Percentiles rank a stretch among this genome's conserved stretches.
Evolutionary conservation across 768 basidiomycete genomes (phyloP).

Genomic region (Pulveroboletus sp.): DNA sequence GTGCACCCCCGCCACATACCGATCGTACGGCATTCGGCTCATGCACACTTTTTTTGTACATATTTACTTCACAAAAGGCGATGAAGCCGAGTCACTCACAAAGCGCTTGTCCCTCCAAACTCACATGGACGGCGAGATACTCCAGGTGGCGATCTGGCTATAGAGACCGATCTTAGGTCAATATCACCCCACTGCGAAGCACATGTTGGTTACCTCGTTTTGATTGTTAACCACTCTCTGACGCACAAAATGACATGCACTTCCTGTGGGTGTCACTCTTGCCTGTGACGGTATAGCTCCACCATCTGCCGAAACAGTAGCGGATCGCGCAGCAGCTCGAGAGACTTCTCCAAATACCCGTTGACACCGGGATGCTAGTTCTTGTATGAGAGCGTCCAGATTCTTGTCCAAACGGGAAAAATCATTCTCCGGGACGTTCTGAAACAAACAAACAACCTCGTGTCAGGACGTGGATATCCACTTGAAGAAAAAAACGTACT

Average conservation of each 20-base stretch:
- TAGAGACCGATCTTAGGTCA: conserved; percentile 27
- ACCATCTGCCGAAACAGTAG: conserved; percentile 37
- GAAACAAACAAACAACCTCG: conserved; percentile 30
- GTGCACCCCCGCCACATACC: conserved; percentile 36
- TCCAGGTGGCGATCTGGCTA: conserved; percentile 47
- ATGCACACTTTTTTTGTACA: conserved; percentile 51
- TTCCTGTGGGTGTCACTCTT: conserved; percentile 30
- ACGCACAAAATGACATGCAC: conserved; percentile 40
- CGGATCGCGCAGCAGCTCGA: conserved; percentile 61
- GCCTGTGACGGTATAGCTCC: conserved; percentile 29
- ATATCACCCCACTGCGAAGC: conserved; percentile 21
- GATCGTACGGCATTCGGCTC: conserved; percentile 49
- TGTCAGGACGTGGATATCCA: conserved; percentile 24
- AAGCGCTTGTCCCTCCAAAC: conserved; percentile 38
- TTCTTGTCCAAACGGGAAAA: conserved; percentile 63
- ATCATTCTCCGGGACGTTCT: conserved; percentile 50
- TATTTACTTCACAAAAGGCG: conserved; percentile 30
- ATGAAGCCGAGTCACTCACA: conserved; percentile 40
- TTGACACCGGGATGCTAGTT: conserved; percentile 59
- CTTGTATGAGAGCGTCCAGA: conserved; percentile 60
- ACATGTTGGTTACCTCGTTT: conserved; percentile 47
- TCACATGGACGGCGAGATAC: conserved; percentile 50
- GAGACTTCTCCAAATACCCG: conserved; percentile 61
- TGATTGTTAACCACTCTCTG: conserved; percentile 49
- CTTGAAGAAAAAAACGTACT: conserved; percentile 41